phyloP scores from a whole-genome alignment of 139 green algal genomes.

The Chlamydomonas schloesseri region DNA sequence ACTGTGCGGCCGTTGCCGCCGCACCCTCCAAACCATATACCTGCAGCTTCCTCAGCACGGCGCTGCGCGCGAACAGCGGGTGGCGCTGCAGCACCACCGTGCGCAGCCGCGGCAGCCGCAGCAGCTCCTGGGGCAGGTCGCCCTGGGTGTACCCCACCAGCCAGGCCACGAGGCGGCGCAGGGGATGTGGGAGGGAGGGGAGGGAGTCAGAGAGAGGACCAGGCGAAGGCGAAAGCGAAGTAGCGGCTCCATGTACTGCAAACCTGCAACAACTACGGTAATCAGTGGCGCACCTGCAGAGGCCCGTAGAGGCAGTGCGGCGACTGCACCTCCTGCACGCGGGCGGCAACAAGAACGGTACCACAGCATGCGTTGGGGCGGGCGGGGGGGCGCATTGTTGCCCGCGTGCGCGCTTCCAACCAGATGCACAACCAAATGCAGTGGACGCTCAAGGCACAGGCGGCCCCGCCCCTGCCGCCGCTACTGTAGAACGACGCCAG shows the following conservation, averaged over 20 bases:
- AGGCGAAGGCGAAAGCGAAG: too few relatives aligned
- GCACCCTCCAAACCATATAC: neutral
- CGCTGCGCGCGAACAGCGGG: neutral
- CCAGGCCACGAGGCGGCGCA: too few relatives aligned
- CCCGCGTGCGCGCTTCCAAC: too few relatives aligned
- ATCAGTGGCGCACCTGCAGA: neutral
- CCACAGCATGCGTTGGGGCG: too few relatives aligned
- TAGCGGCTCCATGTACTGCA: neutral
- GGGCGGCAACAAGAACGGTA: too few relatives aligned
- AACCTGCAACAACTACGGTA: too few relatives aligned
- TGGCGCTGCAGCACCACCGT: constrained; percentile 21
- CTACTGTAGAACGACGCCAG: too few relatives aligned
- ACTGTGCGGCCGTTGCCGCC: neutral
- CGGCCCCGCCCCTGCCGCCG: too few relatives aligned
- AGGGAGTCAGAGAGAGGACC: neutral
- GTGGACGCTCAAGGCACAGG: too few relatives aligned
- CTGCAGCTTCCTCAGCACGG: constrained; percentile 14
- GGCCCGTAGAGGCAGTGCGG: constrained; percentile 38
- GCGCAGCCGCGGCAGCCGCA: constrained; percentile 12
- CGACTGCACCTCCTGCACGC: constrained; percentile 28
- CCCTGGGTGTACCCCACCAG: too few relatives aligned
- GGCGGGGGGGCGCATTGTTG: too few relatives aligned
- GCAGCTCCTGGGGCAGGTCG: constrained; percentile 7
- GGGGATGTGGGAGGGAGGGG: neutral
- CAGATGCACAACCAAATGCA: too few relatives aligned